Evolutionary conservation across 495 filamentous ascomycete genomes (phyloP), one percentile per base, ranked within the genome.

Genomic region (Talaromyces ruber): DNA sequence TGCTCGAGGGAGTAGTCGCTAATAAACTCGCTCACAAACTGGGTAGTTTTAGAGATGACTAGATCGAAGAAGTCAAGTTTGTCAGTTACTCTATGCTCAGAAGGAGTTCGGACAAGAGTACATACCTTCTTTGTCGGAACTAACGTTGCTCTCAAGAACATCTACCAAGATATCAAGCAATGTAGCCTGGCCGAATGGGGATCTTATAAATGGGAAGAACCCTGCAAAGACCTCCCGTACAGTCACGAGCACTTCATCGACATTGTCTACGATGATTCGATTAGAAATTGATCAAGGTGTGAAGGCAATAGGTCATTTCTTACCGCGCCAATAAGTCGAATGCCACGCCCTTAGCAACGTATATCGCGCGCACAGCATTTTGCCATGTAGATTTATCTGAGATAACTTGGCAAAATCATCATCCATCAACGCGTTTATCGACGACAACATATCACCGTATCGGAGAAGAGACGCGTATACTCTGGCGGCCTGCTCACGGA

Each of bases 401-500:
- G 78, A 76, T 2, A 68, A 66, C 0, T 67, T 70, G 3, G 72
- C 66, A 0, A 65, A 67, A 1, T 73, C 63, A 3, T 55, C 60
- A 11, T 67, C 63, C 6, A 92, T 59, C 9, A 93, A 73, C 3
- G 63, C 43, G 7, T 65, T 66, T 16, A 88, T 70, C 22, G 79
- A 79, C 3, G 68, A 60, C 3, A 81, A 65, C 67, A 86, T 84
- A n/a, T 82, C 71, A 6, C 72, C 62, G 16, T 77, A 70, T 4
- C 84, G 70, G 39, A 89, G 67, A 47, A 93, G 77, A n/a, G 83
- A 84, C 58, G 85, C 85, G 62, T 90, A 80, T 8, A 93, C 89
- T 45, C 89, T 83, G 5, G 93, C 92, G 14, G 93, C 90, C 64
- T 96, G 92, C 68, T 97, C 92, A 60, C 94, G 82, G 22, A 98